These are phyloP conservation scores for Trametes gibbosa DNA, from an alignment of 768 basidiomycete genomes.

Conservation along the genomic window DNA sequence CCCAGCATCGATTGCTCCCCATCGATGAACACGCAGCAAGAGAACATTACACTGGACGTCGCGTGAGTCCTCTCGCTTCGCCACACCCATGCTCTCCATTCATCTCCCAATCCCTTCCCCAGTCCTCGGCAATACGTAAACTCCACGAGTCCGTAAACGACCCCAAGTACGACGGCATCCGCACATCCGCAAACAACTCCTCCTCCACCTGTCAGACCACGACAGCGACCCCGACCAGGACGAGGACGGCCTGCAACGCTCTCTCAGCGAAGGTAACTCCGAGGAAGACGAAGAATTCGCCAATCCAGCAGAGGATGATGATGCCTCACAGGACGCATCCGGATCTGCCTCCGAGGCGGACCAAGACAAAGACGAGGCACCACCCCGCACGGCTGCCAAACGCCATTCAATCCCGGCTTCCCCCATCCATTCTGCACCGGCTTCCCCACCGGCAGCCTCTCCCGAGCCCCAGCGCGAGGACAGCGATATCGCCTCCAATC, in stretches of 20 bases:
- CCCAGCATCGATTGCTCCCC: slow-evolving; percentile 31
- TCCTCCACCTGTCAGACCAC: slow-evolving; percentile 42
- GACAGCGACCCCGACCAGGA: slow-evolving; percentile 23
- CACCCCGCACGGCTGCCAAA: not conserved
- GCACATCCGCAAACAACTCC: slow-evolving; percentile 58
- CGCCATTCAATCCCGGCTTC: not conserved
- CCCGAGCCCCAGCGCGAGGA: slow-evolving; percentile 17
- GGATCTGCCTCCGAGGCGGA: slow-evolving; percentile 10
- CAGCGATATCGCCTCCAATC: slow-evolving; percentile 48
- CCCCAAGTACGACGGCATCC: slow-evolving; percentile 76
- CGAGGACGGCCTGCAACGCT: slow-evolving; percentile 10
- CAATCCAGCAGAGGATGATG: slow-evolving; percentile 22
- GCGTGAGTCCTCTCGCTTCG: slow-evolving; percentile 50
- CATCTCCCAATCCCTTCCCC: not conserved
- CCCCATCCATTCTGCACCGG: not conserved
- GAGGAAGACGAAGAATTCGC: slow-evolving; percentile 16
- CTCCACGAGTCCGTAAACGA: slow-evolving; percentile 63
- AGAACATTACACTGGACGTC: slow-evolving; percentile 84
- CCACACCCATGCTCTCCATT: not conserved
- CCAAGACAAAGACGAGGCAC: slow-evolving; percentile 22
- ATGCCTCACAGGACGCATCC: slow-evolving; percentile 1
- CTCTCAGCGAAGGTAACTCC: slow-evolving; percentile 20
- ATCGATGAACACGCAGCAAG: slow-evolving; percentile 39
- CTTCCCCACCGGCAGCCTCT: not conserved
- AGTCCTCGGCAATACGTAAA: slow-evolving; percentile 71